Conservation (phyloP, 805 yeast species). For the Torulaspora maleeae region DNA sequence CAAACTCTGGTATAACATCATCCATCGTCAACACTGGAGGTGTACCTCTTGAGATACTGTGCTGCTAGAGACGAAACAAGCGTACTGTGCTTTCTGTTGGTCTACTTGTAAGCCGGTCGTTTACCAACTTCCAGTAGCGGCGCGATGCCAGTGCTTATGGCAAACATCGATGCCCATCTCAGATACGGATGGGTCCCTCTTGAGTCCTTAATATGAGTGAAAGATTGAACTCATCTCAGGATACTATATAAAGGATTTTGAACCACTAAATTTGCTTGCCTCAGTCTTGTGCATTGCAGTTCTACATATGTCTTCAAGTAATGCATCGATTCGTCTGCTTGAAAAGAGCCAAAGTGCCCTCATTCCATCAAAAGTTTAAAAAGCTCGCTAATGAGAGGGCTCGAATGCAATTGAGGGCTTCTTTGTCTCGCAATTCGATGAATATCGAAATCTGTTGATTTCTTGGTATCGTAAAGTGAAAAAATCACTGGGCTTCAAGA, state of each 20-base stretch:
- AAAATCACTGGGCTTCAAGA: background rate
- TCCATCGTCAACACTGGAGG: slow-evolving; percentile 9
- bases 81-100: background rate
- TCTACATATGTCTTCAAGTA: too few species aligned
- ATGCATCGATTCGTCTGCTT: too few species aligned
- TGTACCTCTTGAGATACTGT: background rate
- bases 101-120: background rate
- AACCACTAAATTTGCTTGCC: too few species aligned
- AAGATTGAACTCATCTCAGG: too few species aligned
- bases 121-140: background rate
- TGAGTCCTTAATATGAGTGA: too few species aligned
- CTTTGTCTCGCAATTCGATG: background rate
- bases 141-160: background rate
- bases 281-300: too few species aligned
- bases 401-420: background rate
- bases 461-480: slow-evolving; percentile 1
- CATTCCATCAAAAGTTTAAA: too few species aligned
- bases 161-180: background rate
- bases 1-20: slow-evolving; percentile 25
- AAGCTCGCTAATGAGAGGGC: too few species aligned
- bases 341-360: too few species aligned
- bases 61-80: background rate
- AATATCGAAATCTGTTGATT: background rate
- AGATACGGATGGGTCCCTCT: background rate
- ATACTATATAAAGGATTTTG: too few species aligned